Evolutionary conservation across 2,329 filamentous ascomycete genomes (phyloP).

Genomic region (Colletotrichum sojae): DNA sequence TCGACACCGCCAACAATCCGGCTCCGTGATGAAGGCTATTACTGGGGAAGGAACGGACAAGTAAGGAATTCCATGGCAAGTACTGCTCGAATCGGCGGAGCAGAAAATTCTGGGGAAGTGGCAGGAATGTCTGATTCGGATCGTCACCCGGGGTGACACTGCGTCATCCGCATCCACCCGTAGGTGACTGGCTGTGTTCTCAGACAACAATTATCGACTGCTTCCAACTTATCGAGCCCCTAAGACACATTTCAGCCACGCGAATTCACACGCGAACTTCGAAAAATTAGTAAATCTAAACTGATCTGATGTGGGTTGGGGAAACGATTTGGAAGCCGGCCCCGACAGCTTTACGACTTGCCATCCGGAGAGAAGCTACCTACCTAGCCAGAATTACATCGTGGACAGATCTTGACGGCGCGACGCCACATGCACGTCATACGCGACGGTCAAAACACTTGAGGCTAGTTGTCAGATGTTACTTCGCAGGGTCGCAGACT

Average conservation of each 20-base stretch:
- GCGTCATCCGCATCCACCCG: neutral
- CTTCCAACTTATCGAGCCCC: neutral
- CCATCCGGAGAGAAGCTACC: too few species aligned
- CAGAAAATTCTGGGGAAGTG: conserved; percentile 28
- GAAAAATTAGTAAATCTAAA: neutral
- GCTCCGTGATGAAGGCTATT: conserved; percentile 10
- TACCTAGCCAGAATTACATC: too few species aligned
- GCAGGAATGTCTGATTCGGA: conserved; percentile 26
- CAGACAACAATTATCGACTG: neutral
- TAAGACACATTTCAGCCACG: neutral
- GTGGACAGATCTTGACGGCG: conserved; percentile 2
- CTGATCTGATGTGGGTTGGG: conserved; percentile 8
- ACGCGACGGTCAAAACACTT: neutral
- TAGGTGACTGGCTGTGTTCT: conserved; percentile 9
- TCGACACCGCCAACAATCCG: conserved; percentile 19
- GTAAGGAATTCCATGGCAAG: conserved; percentile 10
- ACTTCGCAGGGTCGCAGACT: neutral
- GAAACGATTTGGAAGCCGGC: neutral
- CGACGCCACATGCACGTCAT: conserved; percentile 28
- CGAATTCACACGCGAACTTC: conserved; percentile 7
- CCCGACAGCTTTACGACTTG: too few species aligned
- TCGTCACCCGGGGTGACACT: conserved; percentile 20
- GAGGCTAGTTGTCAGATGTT: conserved; percentile 8
- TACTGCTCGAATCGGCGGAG: neutral
- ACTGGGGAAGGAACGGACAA: conserved; percentile 6